A percentile compares a stretch with the other conserved stretches of the same genome.
phyloP scores from a whole-genome alignment of 129 eudicot species.

The Artemisia argyi region DNA sequence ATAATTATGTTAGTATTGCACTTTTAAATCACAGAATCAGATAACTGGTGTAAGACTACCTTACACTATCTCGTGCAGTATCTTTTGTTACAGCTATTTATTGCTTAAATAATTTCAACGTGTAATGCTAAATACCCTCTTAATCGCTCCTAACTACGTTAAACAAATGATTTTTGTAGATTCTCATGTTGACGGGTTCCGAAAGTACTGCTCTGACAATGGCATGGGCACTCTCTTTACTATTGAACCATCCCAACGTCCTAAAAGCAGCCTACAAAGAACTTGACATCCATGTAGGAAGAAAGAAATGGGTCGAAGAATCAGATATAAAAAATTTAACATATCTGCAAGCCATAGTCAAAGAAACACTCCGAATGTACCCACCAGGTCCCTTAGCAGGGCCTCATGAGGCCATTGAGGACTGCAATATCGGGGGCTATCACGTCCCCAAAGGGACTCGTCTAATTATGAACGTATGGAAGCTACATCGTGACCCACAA shows the following conservation, averaged over 20 bases:
- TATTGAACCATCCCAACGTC: conserved; percentile 37
- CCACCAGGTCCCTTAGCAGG: conserved; percentile 60
- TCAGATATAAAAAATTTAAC: conserved; percentile 39
- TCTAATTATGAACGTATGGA: conserved; percentile 47
- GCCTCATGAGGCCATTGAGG: conserved; percentile 50
- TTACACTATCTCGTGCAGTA: no score
- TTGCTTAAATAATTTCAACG: neutral
- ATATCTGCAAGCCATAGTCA: conserved; percentile 44
- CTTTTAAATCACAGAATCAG: neutral
- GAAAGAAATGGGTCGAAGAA: conserved; percentile 40
- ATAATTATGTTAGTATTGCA: neutral
- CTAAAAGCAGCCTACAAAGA: conserved; percentile 36
- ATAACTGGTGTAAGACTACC: no score
- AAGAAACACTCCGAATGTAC: conserved; percentile 58
- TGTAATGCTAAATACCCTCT: neutral
- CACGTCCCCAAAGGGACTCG: conserved; percentile 46
- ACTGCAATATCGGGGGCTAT: conserved; percentile 38
- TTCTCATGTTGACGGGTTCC: conserved; percentile 51
- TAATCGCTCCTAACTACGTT: neutral
- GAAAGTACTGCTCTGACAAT: conserved; percentile 54
- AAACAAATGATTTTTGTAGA: conserved; percentile 23
- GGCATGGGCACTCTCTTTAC: conserved; percentile 48
- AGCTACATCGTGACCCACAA: conserved; percentile 46
- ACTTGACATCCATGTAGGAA: conserved; percentile 42
- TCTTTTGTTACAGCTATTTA: no score